A percentile compares a stretch with the other conserved stretches of the same genome.
These are phyloP conservation scores for Leishmania guyanensis DNA, from an alignment of 208 protist genomes.

Conservation along the genomic window DNA sequence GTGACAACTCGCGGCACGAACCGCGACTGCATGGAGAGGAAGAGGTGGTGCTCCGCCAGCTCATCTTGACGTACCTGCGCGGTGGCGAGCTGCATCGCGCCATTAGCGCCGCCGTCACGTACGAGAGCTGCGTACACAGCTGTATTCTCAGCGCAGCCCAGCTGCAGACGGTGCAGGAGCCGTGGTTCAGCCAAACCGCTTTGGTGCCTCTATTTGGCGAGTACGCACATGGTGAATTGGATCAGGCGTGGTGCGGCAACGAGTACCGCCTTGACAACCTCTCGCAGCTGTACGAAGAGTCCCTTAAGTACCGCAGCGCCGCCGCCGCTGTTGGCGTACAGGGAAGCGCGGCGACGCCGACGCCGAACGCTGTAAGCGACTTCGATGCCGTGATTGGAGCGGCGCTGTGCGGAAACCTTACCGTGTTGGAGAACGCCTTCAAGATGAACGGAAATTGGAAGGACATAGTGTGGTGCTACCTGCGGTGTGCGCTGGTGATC, in stretches of 20 bases:
- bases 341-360: not conserved
- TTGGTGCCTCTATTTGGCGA: slow-evolving; percentile 83
- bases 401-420: slow-evolving; percentile 69
- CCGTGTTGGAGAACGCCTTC: slow-evolving; percentile 73
- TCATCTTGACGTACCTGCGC: slow-evolving; percentile 70
- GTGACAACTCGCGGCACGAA: slow-evolving; percentile 33
- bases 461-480: slow-evolving; percentile 75
- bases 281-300: slow-evolving; percentile 75
- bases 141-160: slow-evolving; percentile 79
- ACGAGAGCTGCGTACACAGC: slow-evolving; percentile 68
- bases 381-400: slow-evolving; percentile 64
- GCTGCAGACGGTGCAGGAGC: slow-evolving; percentile 76
- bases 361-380: slow-evolving; percentile 14
- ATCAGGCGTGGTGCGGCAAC: slow-evolving; percentile 67
- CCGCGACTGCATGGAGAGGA: slow-evolving; percentile 53
- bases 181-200: slow-evolving; percentile 62
- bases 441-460: slow-evolving; percentile 50
- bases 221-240: slow-evolving; percentile 75
- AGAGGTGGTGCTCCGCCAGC: slow-evolving; percentile 62
- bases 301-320: slow-evolving; percentile 24
- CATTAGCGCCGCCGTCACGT: slow-evolving; percentile 52
- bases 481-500: slow-evolving; percentile 69
- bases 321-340: slow-evolving; percentile 7
- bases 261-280: slow-evolving; percentile 74
- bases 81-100: slow-evolving; percentile 71